Conservation (phyloP, 768 basidiomycete species). For the Suillus cothurnatus region DNA sequence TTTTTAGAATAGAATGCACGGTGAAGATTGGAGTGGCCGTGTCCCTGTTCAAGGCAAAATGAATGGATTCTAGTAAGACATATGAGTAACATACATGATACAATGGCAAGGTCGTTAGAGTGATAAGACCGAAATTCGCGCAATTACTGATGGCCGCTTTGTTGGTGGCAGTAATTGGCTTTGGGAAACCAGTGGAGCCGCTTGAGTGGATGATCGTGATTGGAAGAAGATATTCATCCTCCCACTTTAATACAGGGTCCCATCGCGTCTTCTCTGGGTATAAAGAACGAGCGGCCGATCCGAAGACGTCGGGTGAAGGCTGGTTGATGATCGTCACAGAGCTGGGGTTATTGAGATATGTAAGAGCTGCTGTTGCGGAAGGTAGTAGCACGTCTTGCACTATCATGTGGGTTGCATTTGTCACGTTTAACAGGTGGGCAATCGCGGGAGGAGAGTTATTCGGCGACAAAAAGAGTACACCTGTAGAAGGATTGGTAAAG, state of each 20-base stretch:
- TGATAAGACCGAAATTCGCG: slow-evolving; percentile 29
- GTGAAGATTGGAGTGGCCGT: slow-evolving; percentile 32
- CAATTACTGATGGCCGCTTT: slow-evolving; percentile 38
- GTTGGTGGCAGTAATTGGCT: slow-evolving; percentile 42
- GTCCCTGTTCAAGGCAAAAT: slow-evolving; percentile 15
- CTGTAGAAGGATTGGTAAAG: slow-evolving; percentile 9
- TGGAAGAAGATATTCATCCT: slow-evolving; percentile 24
- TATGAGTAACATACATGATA: slow-evolving; percentile 27
- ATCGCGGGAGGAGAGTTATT: slow-evolving; percentile 50
- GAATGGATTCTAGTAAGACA: neutral
- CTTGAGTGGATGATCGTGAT: slow-evolving; percentile 30
- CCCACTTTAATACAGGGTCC: slow-evolving; percentile 23
- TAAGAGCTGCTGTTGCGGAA: slow-evolving; percentile 19
- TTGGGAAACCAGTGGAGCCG: slow-evolving; percentile 50
- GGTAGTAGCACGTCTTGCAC: slow-evolving; percentile 20
- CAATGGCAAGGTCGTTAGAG: slow-evolving; percentile 33
- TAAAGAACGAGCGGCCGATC: slow-evolving; percentile 17
- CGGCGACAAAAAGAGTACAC: slow-evolving; percentile 40
- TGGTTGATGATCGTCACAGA: slow-evolving; percentile 27
- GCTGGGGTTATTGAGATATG: slow-evolving; percentile 19
- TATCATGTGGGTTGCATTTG: slow-evolving; percentile 23
- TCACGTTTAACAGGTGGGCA: slow-evolving; percentile 42
- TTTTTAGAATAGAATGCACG: slow-evolving; percentile 45
- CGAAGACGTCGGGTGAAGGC: slow-evolving; percentile 21
- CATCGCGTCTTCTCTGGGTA: slow-evolving; percentile 25